Evolutionary conservation across 768 basidiomycete species (phyloP).

Genomic region (Amanita phalloides): DNA sequence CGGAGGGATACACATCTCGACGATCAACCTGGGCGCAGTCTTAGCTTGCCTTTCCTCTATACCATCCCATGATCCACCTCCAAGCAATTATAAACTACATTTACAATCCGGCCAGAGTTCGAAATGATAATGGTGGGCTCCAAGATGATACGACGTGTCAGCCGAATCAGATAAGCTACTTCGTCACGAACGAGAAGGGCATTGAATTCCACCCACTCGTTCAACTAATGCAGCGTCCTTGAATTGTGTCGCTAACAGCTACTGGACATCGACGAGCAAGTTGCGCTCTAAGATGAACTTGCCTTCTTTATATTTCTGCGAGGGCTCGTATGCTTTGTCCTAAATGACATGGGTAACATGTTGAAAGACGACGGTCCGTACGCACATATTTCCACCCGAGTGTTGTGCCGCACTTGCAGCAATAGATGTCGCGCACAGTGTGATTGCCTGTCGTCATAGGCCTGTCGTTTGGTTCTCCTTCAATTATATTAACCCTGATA

Average conservation of each 20-base stretch:
- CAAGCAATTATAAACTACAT: slow-evolving; percentile 7
- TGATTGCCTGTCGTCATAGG: slow-evolving; percentile 97
- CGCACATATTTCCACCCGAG: slow-evolving; percentile 99
- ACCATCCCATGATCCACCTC: slow-evolving; percentile 7
- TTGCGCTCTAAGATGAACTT: slow-evolving; percentile 96
- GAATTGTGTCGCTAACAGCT: slow-evolving; percentile 10
- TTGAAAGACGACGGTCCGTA: not conserved
- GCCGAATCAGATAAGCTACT: slow-evolving; percentile 4
- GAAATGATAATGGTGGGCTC: slow-evolving; percentile 14
- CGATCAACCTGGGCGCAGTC: not conserved
- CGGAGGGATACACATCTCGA: not conserved
- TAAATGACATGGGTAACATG: slow-evolving; percentile 17
- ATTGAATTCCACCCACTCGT: not conserved
- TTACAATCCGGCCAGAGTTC: slow-evolving; percentile 14
- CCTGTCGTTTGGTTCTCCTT: slow-evolving; percentile 84
- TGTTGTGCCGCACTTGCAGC: slow-evolving; percentile 75
- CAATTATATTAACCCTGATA: slow-evolving; percentile 78
- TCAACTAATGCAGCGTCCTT: not conserved
- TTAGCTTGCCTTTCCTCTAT: not conserved
- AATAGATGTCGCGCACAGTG: slow-evolving; percentile 92
- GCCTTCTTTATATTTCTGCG: slow-evolving; percentile 97
- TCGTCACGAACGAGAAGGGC: slow-evolving; percentile 2
- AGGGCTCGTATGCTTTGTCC: slow-evolving; percentile 85
- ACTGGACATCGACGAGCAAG: slow-evolving; percentile 80
- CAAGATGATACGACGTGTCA: slow-evolving; percentile 12